phyloP scores from a whole-genome alignment of 73 alveolate genomes.

The Tetrahymena malaccensis region DNA sequence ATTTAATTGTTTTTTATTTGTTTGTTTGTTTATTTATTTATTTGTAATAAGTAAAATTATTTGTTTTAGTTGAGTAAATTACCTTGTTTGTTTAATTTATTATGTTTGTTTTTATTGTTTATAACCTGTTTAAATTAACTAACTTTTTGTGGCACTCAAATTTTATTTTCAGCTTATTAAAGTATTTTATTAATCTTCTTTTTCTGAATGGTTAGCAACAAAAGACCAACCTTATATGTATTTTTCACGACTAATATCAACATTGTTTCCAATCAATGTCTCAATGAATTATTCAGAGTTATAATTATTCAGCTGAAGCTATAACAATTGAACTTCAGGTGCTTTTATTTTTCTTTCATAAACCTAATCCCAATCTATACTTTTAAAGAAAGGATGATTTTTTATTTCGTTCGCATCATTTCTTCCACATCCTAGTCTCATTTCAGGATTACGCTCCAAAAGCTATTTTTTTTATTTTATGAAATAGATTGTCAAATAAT shows the following conservation, averaged over 20 bases:
- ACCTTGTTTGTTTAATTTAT: neutral
- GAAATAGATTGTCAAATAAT: neutral
- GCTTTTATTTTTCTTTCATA: neutral
- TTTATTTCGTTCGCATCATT: conserved; percentile 68
- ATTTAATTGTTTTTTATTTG: too few relatives aligned
- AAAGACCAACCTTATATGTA: neutral
- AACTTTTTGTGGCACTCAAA: neutral
- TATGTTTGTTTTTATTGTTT: too few relatives aligned
- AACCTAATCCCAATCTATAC: conserved; percentile 62
- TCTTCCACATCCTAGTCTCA: conserved; percentile 77
- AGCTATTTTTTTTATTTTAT: conserved; percentile 38
- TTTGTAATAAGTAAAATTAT: neutral
- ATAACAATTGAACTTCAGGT: neutral
- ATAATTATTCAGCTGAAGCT: neutral
- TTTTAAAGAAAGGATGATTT: conserved; percentile 64
- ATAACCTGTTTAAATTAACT: neutral
- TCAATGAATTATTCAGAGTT: neutral
- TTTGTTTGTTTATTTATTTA: too few relatives aligned
- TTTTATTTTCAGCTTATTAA: neutral
- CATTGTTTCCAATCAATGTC: neutral
- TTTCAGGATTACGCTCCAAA: conserved; percentile 79
- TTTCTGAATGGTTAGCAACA: neutral
- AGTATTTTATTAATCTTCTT: neutral
- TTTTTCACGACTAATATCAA: neutral
- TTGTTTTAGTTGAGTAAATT: too few relatives aligned